Evolutionary conservation across 2,329 filamentous ascomycete genomes (phyloP), one percentile per base, ranked within the genome.

Genomic region (Trichoderma semiorbis): DNA sequence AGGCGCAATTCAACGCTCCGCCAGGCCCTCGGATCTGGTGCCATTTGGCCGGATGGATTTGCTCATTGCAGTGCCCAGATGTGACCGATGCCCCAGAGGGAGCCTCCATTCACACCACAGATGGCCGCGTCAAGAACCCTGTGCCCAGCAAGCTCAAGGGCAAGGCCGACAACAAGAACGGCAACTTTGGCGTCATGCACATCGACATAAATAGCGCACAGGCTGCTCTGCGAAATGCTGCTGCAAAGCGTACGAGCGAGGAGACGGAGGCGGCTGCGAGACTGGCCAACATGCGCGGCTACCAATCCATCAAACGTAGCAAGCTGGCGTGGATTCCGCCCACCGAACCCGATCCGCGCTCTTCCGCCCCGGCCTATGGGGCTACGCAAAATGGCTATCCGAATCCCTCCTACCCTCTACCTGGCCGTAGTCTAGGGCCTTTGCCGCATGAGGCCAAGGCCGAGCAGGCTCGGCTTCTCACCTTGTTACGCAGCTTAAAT

Each of bases 121-220:
- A 82, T 73, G 80, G 79, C 39, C 79, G 80, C 36, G 77, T 81
- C 63, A 79, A 86, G 71, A 89, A 90, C 73, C 87, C 88, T 1
- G 85, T 91, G 2, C 89, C 89, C 5, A 89, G 85, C 78, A 90
- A 90, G 78, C 81, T 91, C 69, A 89, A 90, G 77, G 87, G 87
- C 72, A 87, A 86, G 74, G 85, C 86, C 24, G 84, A 87, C 74
- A 82, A 83, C 30, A 86, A 85, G 75, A 87, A 87, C 72, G 89
- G 89, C 32, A 90, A 89, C 74, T 91, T 91, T 77, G 83, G 84
- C 60, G 87, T 91, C 53, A 89, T 91, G 85, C 87, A 90, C 71
- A 89, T 91, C 82, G 84, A 86, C 39, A 81, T 88, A 30, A 76
- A 81, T 70, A 83, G 80, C 77, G 80, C 82, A 73, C 83, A 85